phyloP scores from a whole-genome alignment of 805 yeast species.

The Wickerhamomyces hampshirensis region DNA sequence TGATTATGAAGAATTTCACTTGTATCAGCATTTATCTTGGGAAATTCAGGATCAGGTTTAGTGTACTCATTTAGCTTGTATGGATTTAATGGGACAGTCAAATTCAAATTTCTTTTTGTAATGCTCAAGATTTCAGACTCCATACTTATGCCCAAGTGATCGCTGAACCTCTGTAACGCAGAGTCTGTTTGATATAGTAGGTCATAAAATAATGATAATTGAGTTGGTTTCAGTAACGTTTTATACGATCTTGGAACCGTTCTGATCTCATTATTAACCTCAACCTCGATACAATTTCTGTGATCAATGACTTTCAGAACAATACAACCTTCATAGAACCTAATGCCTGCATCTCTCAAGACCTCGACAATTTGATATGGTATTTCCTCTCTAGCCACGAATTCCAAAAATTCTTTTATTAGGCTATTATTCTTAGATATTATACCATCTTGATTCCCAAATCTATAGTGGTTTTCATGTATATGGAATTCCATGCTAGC shows the following conservation, averaged over 20 bases:
- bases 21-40: conserved; percentile 30
- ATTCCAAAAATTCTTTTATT: conserved; percentile 73
- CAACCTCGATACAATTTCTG: conserved; percentile 36
- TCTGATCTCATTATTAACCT: conserved; percentile 12
- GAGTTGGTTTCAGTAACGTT: conserved; percentile 76
- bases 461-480: conserved; percentile 85
- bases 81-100: conserved; percentile 72
- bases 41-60: conserved; percentile 43
- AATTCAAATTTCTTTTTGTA: conserved; percentile 71
- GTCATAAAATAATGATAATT: conserved; percentile 78
- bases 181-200: conserved; percentile 80
- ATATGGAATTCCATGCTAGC: conserved; percentile 87
- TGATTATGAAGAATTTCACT: conserved; percentile 32
- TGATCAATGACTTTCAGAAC: conserved; percentile 87
- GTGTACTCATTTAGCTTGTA: conserved; percentile 39
- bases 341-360: conserved; percentile 77
- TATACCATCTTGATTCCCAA: conserved; percentile 85
- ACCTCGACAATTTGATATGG: conserved; percentile 90
- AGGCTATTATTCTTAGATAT: conserved; percentile 77
- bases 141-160: conserved; percentile 70
- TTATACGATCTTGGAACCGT: conserved; percentile 62
- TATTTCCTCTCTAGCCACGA: conserved; percentile 74
- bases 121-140: conserved; percentile 83
- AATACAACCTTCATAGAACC: conserved; percentile 85
- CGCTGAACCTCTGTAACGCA: conserved; percentile 61